phyloP scores from a whole-genome alignment of 306 rosid species.

The Spatholobus suberectus region DNA sequence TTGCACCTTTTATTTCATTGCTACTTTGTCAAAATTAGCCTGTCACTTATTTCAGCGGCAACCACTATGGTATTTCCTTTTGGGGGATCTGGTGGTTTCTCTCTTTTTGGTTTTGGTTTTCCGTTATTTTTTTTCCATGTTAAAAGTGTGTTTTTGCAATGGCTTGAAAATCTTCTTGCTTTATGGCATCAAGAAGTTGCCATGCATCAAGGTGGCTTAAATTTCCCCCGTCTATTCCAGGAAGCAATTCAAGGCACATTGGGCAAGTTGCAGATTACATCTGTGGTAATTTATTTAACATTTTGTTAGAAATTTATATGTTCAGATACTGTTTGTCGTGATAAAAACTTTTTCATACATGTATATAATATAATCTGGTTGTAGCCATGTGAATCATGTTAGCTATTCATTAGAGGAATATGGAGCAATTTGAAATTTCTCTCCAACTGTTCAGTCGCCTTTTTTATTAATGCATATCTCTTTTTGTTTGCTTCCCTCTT shows the following conservation, averaged over 20 bases:
- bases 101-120: neutral
- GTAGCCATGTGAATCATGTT: slow-evolving; percentile 1
- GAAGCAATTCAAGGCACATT: slow-evolving; percentile 65
- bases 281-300: slow-evolving; percentile 72
- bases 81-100: slow-evolving; percentile 19
- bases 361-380: slow-evolving; percentile 5
- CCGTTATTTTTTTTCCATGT: slow-evolving; percentile 9
- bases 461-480: slow-evolving; percentile 6
- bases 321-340: neutral
- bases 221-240: slow-evolving; percentile 49
- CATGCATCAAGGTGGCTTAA: slow-evolving; percentile 18
- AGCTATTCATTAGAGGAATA: neutral
- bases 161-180: neutral
- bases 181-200: slow-evolving; percentile 29
- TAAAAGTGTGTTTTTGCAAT: neutral
- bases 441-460: neutral
- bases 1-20: neutral
- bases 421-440: slow-evolving; percentile 22
- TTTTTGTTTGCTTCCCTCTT: slow-evolving; percentile 17
- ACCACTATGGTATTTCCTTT: neutral
- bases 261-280: slow-evolving; percentile 61
- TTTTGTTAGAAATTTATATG: slow-evolving; percentile 25
- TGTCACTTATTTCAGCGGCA: neutral
- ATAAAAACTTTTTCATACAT: neutral
- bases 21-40: slow-evolving; percentile 3